A percentile compares a stretch with the other conserved stretches of the same genome.
Evolutionary conservation across 176 grass and related monocot species (phyloP).

Genomic region (Triticum monococcum): DNA sequence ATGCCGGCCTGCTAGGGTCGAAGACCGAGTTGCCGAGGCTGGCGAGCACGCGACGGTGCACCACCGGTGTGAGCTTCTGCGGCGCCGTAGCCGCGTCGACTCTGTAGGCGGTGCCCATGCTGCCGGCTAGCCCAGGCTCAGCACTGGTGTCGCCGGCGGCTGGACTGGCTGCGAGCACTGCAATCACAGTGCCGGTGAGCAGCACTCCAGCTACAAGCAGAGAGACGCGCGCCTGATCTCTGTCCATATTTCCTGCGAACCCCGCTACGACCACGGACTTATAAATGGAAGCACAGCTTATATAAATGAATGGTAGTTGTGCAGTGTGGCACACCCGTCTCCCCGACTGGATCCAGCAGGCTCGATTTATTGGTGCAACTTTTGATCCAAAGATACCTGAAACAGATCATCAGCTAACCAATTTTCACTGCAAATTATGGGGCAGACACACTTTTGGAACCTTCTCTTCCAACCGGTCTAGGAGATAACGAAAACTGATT

Average conservation of each 20-base stretch:
- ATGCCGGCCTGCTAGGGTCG: not conserved
- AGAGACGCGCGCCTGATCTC: not conserved
- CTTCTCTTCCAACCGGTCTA: not conserved
- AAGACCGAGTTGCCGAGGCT: not conserved
- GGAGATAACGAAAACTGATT: not conserved
- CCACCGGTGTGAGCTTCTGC: not conserved
- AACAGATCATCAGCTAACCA: constrained; percentile 17
- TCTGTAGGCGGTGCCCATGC: not conserved
- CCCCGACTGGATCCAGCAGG: not conserved
- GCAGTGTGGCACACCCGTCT: not conserved
- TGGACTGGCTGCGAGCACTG: not conserved
- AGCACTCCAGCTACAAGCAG: too few species aligned
- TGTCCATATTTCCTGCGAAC: not conserved
- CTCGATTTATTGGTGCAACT: not conserved
- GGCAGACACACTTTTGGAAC: not conserved
- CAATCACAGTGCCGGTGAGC: not conserved
- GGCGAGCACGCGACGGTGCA: constrained; percentile 16
- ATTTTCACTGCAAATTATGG: constrained; percentile 20
- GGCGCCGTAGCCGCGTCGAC: not conserved
- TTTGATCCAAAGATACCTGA: not conserved
- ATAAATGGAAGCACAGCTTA: constrained; percentile 10
- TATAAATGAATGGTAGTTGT: not conserved
- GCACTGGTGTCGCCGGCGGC: not conserved
- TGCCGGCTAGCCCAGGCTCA: not conserved
- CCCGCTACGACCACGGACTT: not conserved